Evolutionary conservation across 2,329 filamentous ascomycete genomes (phyloP), one percentile per base, ranked within the genome.

Genomic region (Fusarium mundagurra): DNA sequence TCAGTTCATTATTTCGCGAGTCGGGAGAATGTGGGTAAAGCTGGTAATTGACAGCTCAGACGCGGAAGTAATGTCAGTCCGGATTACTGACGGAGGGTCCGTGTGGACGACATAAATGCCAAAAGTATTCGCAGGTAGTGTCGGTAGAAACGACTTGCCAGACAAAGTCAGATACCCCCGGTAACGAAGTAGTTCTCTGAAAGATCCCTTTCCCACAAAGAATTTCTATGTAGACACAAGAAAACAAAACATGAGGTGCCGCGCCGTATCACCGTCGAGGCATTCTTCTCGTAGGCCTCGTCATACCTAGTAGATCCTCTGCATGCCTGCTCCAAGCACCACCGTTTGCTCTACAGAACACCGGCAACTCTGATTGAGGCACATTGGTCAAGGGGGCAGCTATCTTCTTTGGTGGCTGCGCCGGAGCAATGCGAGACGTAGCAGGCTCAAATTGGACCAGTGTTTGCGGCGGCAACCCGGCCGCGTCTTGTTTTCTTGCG

Each of bases 321-420:
- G 92, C 91, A 78, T 93, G 92, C 31, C 86, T 87, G 74, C 91
- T 93, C 92, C 92, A 94, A 1, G 92, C 89, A 6, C 91, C 91
- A 22, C 88, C 84, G 73, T 88, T 89, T 7, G 85, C 86, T 76
- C 84, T 87, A 5, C 82, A 82, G 64, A 88, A 88, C 4, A 84
- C 84, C 16, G 85, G 83, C 66, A 86, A 78, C 36, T 65, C 59
- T 55, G 73, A 64, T 29, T 64, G 44, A 12, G 58, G 50, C 29
- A 22, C 47, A 55, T 64, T 34, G 18, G 22, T 59, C 38, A 18
- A 20, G 24, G 31, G 58, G 36, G 59, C 13, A 41, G 39, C 43
- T 24, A 34, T 13, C 33, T 36, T 60, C 10, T 57, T 61, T 45
- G 51, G 57, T 8, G 66, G 53, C 43, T 36, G 62, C 31, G 47